Percentiles rank a stretch among this genome's conserved stretches.
Evolutionary conservation across 2,329 filamentous ascomycete species (phyloP).

Genomic region (Zelopaecilomyces penicillatus): DNA sequence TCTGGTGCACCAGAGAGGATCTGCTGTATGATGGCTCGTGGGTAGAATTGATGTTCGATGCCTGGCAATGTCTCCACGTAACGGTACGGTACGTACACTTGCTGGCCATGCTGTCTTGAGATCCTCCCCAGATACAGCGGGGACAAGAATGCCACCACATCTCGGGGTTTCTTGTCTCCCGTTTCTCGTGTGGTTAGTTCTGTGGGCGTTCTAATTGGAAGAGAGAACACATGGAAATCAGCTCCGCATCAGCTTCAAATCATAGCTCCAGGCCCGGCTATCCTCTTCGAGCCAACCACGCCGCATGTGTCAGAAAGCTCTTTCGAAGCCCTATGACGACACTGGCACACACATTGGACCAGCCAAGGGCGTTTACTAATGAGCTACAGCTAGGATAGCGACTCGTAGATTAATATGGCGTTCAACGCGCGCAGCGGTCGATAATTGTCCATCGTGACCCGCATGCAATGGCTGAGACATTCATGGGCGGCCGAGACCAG

Average conservation of each 20-base stretch:
- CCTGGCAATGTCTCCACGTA: too few species aligned
- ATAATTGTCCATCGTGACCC: slow-evolving; percentile 1
- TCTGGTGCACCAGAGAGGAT: not conserved
- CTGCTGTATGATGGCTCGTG: not conserved
- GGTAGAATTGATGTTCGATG: not conserved
- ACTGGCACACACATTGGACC: not conserved
- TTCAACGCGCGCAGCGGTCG: not conserved
- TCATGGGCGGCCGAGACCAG: not conserved
- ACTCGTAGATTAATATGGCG: not conserved
- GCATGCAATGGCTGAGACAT: slow-evolving; percentile 1
- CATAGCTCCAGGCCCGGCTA: not conserved
- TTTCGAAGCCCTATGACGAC: not conserved
- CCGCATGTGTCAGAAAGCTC: not conserved
- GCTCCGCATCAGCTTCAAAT: too few species aligned
- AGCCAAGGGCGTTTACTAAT: too few species aligned
- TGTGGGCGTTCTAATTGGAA: too few species aligned
- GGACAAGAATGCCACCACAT: not conserved
- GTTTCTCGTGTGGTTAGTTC: too few species aligned
- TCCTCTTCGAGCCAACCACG: not conserved
- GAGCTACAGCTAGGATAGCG: too few species aligned
- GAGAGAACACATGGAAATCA: too few species aligned
- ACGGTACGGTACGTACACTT: too few species aligned
- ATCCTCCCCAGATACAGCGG: not conserved
- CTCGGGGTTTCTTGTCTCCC: too few species aligned
- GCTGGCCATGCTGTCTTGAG: too few species aligned